phyloP scores from a whole-genome alignment of 164 flowering plant genomes.

The Liquidambar formosana region DNA sequence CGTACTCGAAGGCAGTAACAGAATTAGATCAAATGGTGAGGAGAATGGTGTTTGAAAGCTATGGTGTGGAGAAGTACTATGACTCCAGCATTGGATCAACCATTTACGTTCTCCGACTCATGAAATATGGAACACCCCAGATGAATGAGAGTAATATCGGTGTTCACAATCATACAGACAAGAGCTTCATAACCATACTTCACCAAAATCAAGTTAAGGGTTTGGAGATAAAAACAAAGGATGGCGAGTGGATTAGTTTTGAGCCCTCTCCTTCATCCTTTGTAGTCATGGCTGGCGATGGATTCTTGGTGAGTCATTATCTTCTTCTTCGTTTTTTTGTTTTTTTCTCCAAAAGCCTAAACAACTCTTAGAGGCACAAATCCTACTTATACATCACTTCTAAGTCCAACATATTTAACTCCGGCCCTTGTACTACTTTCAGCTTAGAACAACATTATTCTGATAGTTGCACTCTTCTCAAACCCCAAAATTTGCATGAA shows the following conservation, averaged over 20 bases:
- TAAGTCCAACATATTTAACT: no score
- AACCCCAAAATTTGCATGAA: no score
- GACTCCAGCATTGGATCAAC: constrained; percentile 22
- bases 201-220: constrained; percentile 44
- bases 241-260: constrained; percentile 40
- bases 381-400: not conserved
- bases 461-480: not conserved
- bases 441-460: not conserved
- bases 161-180: constrained; percentile 45
- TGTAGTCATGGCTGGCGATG: constrained; percentile 51
- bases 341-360: not conserved
- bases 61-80: constrained; percentile 36
- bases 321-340: not conserved
- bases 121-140: constrained; percentile 31
- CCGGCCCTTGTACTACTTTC: not conserved
- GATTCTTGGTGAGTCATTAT: constrained; percentile 31
- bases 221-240: constrained; percentile 39
- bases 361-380: not conserved
- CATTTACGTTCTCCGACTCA: constrained; percentile 34
- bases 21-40: constrained; percentile 45
- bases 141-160: constrained; percentile 25
- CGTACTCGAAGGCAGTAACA: constrained; percentile 26
- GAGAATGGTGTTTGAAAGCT: constrained; percentile 49
- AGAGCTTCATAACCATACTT: constrained; percentile 47
- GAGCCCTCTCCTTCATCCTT: constrained; percentile 37